Base-by-base conservation (phyloP, 1,284 basidiomycete genomes). In the Puccinia polysora region DNA sequence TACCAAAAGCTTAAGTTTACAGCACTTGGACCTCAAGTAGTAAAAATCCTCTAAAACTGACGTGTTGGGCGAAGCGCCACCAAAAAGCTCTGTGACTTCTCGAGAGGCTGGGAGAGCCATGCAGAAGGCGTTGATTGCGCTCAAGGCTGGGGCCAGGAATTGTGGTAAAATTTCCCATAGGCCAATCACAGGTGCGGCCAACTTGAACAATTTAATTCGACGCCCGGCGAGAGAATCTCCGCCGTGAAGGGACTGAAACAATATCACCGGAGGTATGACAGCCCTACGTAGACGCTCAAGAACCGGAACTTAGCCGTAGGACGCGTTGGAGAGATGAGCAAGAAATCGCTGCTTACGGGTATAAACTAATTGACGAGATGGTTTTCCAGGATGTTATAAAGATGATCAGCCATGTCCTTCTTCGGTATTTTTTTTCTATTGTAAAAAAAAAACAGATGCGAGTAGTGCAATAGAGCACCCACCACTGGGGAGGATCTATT, bases 141-240 rank as follows among this genome's bases (percentile, higher is more conserved):
- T 73, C 12, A 73, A 53, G 52, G 70, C 60, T 8, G 70, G 70
- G 6, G 70, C 70, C 15, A 73, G 40, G 53, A 64, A 73, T 43
- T 73, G 70, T 6, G 70, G 70, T n/a, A 73, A 28, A 14, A 73
- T 18, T 50, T 73, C 70, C 70, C 70, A 73, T n/a, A 63, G 28
- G 2, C 70, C 70, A 25, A 73, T 73, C 7, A 73, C 12, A 6
- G 70, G 70, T 23, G 70, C 70, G 12, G 65, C 49, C 18, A 55
- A 30, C 20, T 73, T 73, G 30, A 73, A 73, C 25, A 63, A 55
- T 15, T 62, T 53, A 23, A 73, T 64, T 25, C 70, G 60, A 8
- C 70, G 60, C 10, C 23, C 47, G n/a, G 70, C 70, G 6, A 73
- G 60, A 25, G 18, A 38, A 55, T 65, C 62, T 3, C 70, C 70